Base-by-base conservation (phyloP, 2,329 filamentous ascomycete genomes). In the Stylonectria norvegica region DNA sequence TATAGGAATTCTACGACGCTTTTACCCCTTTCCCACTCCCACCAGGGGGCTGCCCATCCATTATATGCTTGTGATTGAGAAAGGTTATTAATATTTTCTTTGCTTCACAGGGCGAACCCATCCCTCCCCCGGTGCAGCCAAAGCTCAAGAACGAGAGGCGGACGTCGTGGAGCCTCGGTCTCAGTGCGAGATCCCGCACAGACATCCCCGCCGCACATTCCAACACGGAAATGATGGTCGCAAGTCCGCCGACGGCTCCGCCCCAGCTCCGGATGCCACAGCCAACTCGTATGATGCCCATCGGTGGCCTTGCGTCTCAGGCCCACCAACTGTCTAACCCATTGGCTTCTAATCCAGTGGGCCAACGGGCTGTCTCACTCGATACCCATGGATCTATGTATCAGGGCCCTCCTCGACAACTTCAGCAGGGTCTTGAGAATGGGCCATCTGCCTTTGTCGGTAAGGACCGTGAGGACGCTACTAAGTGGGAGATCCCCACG, bases 121-220 rank as follows among this genome's bases (percentile, higher is more conserved):
- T 52, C 34, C 53, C 61, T 48, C 52, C 52, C 45, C 45, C 56
- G 57, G 61, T 61, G 52, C 63, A 65, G 53, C 51, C 58, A 52
- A 61, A 61, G 49, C 49, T 48, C 50, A 65, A 68, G 60, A 43
- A 55, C 49, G 65, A 69, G 45, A 65, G 68, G 39, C 67, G 69
- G 39, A 59, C 62, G 34, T 73, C 71, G 17, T 75, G 70, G 71
- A 66, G 64, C 34, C 45, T 72, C 55, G 57, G 58, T 43, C 49
- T 67, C 49, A 56, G 64, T 47, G 41, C 57, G 35, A 64, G 59
- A 48, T 58, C 65, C 39, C 55, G 52, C 42, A 48, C 48, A 33
- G 55, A 54, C 36, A 51, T 47, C 36, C 30, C 43, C 28, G 45
- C 45, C 38, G 28, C 53, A 46, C 57, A 48, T 36, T 31, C 47